Conservation (phyloP, 108 stramenopile genomes). For the Nitzschia palea region DNA sequence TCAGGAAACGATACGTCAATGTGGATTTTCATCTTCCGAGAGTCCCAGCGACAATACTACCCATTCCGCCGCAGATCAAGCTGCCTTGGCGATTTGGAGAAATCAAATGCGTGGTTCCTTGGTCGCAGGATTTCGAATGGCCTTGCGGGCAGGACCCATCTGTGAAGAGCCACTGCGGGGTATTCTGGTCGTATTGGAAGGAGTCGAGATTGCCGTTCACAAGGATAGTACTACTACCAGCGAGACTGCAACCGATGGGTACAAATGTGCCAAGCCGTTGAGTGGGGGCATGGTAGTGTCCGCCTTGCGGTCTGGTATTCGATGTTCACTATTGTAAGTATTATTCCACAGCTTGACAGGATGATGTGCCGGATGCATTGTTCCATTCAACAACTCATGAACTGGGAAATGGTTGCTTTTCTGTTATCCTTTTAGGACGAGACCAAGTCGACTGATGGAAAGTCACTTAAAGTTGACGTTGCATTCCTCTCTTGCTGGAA, state of each 20-base stretch:
- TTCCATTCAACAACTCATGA: background rate
- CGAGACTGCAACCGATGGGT: background rate
- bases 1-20: constrained; percentile 12
- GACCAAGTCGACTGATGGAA: constrained; percentile 82
- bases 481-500: constrained; percentile 76
- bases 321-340: constrained; percentile 71
- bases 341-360: no score
- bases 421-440: constrained; percentile 28
- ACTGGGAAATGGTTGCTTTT: background rate
- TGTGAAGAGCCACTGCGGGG: constrained; percentile 88
- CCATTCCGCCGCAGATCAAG: no score
- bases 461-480: constrained; percentile 77
- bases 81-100: constrained; percentile 65
- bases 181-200: constrained; percentile 79
- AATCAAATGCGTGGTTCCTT: constrained; percentile 71
- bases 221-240: constrained; percentile 16
- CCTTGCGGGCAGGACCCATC: constrained; percentile 77
- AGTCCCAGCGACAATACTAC: constrained; percentile 3
- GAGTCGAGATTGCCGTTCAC: constrained; percentile 74
- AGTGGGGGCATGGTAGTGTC: constrained; percentile 81
- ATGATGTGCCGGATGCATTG: background rate
- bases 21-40: constrained; percentile 7
- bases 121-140: constrained; percentile 83
- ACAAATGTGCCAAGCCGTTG: constrained; percentile 48
- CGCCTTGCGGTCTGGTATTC: constrained; percentile 74